Evolutionary conservation across 2,329 filamentous ascomycete genomes (phyloP).

Genomic region (Pezizomycotina sp.): DNA sequence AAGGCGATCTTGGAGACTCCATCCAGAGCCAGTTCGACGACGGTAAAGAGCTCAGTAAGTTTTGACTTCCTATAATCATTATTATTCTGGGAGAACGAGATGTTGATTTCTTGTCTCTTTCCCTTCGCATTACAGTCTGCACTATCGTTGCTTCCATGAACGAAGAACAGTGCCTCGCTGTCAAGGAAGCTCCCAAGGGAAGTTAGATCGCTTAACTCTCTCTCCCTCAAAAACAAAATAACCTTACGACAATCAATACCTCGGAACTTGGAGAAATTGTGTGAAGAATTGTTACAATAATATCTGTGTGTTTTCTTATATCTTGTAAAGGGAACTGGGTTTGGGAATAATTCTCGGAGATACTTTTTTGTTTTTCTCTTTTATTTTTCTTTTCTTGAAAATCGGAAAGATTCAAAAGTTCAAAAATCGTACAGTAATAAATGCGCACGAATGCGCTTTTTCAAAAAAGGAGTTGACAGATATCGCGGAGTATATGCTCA

Average conservation of each 20-base stretch:
- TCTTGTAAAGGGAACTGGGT: background rate
- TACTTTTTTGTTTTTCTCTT: slow-evolving; percentile 28
- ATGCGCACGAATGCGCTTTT: too few species aligned
- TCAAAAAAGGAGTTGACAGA: too few species aligned
- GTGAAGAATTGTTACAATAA: too few species aligned
- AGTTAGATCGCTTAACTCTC: too few species aligned
- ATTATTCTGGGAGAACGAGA: background rate
- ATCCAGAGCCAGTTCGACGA: slow-evolving; percentile 43
- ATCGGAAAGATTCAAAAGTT: slow-evolving; percentile 20
- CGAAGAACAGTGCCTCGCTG: slow-evolving; percentile 80
- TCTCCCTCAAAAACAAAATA: too few species aligned
- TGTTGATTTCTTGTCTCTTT: background rate
- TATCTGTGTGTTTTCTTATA: background rate
- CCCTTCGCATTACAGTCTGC: slow-evolving; percentile 44
- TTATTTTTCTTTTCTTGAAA: slow-evolving; percentile 32
- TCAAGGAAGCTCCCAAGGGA: slow-evolving; percentile 74
- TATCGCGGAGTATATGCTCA: too few species aligned
- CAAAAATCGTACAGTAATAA: slow-evolving; percentile 35
- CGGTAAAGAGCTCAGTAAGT: slow-evolving; percentile 85
- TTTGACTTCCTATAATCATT: slow-evolving; percentile 18
- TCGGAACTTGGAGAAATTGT: too few species aligned
- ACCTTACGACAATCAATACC: too few species aligned
- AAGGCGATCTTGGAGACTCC: slow-evolving; percentile 74
- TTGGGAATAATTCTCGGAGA: slow-evolving; percentile 18
- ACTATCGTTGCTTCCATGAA: slow-evolving; percentile 91